A percentile compares a stretch with the other conserved stretches of the same genome.
Evolutionary conservation across 2,329 filamentous ascomycete genomes (phyloP).

Genomic region (Paecilomyces dactylethromorphus): DNA sequence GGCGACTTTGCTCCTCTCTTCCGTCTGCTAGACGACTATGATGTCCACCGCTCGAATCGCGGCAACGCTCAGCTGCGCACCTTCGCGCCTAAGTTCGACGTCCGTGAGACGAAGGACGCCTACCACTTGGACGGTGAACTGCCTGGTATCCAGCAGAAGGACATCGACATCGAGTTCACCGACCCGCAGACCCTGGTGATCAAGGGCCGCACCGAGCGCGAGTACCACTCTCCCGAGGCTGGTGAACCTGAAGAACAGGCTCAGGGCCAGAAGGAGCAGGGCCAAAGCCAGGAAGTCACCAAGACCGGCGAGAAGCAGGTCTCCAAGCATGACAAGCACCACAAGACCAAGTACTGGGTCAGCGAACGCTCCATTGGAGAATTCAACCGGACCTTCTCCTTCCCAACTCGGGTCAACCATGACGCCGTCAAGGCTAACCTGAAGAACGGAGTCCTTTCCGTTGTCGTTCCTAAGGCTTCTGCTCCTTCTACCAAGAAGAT

Average conservation of each 20-base stretch:
- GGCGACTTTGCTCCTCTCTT: constrained; percentile 40
- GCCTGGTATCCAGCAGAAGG: constrained; percentile 40
- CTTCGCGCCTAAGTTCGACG: constrained; percentile 42
- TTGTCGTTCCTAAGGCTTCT: constrained; percentile 50
- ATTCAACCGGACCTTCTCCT: constrained; percentile 52
- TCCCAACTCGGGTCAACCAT: constrained; percentile 51
- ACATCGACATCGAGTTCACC: constrained; percentile 42
- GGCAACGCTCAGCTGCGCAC: constrained; percentile 9
- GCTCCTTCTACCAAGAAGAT: constrained; percentile 47
- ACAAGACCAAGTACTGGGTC: constrained; percentile 43
- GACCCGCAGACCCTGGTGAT: constrained; percentile 42
- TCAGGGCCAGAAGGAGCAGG: constrained; percentile 12
- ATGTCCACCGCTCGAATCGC: constrained; percentile 25
- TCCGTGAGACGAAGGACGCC: constrained; percentile 37
- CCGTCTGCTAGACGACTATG: constrained; percentile 41
- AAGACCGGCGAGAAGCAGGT: constrained; percentile 22
- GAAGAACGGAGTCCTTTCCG: constrained; percentile 52
- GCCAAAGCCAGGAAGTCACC: constrained; percentile 16
- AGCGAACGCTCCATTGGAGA: constrained; percentile 52
- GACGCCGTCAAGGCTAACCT: constrained; percentile 52
- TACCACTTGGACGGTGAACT: constrained; percentile 45
- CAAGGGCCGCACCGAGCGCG: constrained; percentile 37
- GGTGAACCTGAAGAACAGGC: constrained; percentile 28
- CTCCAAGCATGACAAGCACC: constrained; percentile 14
- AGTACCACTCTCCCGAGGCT: constrained; percentile 27